Conservation (phyloP, 2,329 filamentous ascomycete genomes). For the Xylaria sp. region DNA sequence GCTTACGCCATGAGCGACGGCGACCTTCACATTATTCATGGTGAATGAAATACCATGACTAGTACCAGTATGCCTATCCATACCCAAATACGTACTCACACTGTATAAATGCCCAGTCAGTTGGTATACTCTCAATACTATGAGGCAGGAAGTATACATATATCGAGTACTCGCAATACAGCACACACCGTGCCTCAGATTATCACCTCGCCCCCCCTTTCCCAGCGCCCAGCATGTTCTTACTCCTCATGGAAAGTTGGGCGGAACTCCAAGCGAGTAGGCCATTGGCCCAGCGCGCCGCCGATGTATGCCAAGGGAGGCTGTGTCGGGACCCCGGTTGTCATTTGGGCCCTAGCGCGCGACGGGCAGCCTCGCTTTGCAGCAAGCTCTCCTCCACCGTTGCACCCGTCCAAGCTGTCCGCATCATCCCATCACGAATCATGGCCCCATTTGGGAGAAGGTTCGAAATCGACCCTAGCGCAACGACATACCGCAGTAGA, state of each 20-base stretch:
- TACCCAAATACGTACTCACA: neutral
- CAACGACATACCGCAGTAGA: neutral
- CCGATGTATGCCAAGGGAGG: constrained; percentile 43
- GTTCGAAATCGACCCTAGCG: constrained; percentile 8
- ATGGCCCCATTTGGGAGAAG: constrained; percentile 17
- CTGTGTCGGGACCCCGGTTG: constrained; percentile 40
- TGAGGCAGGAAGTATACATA: neutral
- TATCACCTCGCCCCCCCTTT: constrained; percentile 30
- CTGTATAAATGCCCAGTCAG: neutral
- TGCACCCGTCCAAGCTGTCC: constrained; percentile 6
- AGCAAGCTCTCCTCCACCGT: constrained; percentile 23
- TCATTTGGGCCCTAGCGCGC: constrained; percentile 16
- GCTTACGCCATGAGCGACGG: neutral
- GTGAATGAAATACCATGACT: neutral
- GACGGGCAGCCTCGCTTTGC: constrained; percentile 14
- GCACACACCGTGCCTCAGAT: too few relatives aligned
- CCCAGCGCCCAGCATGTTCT: constrained; percentile 35
- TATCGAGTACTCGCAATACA: neutral
- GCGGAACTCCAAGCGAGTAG: neutral
- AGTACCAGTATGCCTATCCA: neutral
- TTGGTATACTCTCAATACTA: neutral
- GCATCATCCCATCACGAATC: constrained; percentile 18
- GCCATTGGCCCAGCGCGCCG: constrained; percentile 30
- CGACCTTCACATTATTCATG: neutral
- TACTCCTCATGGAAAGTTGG: constrained; percentile 36